Conservation (phyloP, 108 stramenopile species). For the Skeletonema potamos region DNA sequence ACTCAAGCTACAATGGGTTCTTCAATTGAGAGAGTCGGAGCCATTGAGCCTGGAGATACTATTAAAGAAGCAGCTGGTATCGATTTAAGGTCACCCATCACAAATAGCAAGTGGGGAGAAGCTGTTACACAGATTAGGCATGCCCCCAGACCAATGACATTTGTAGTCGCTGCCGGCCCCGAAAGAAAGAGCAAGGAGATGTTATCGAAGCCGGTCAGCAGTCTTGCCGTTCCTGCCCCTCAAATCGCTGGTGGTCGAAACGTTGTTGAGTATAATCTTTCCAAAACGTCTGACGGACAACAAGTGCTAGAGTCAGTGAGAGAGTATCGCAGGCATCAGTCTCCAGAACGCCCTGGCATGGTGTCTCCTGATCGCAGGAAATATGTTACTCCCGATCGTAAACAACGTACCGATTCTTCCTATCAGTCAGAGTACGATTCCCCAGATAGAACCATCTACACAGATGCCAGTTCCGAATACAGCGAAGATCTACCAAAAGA, state of each 20-base stretch:
- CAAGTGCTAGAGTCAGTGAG: constrained; percentile 18
- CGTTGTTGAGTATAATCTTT: constrained; percentile 14
- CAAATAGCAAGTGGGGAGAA: constrained; percentile 41
- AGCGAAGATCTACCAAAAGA: constrained; percentile 39
- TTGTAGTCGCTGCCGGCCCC: constrained; percentile 28
- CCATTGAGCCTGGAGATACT: constrained; percentile 41
- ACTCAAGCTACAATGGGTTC: constrained; percentile 30
- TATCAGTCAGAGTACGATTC: neutral
- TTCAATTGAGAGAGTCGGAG: constrained; percentile 31
- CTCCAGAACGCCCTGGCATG: neutral
- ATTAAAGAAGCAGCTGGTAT: constrained; percentile 36
- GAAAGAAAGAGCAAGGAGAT: neutral
- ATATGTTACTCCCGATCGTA: neutral
- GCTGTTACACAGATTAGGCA: constrained; percentile 39
- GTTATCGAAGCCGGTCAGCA: neutral
- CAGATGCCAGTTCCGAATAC: neutral
- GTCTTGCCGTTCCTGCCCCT: neutral
- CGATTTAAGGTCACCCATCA: constrained; percentile 34
- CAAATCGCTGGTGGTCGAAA: neutral
- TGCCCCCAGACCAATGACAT: constrained; percentile 36
- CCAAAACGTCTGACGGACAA: constrained; percentile 15
- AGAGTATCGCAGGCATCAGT: neutral
- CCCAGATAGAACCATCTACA: neutral
- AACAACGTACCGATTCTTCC: neutral
- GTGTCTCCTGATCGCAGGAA: neutral